These are phyloP conservation scores for Fusarium paranaense DNA, from an alignment of 2,329 filamentous ascomycete genomes.

Conservation along the genomic window DNA sequence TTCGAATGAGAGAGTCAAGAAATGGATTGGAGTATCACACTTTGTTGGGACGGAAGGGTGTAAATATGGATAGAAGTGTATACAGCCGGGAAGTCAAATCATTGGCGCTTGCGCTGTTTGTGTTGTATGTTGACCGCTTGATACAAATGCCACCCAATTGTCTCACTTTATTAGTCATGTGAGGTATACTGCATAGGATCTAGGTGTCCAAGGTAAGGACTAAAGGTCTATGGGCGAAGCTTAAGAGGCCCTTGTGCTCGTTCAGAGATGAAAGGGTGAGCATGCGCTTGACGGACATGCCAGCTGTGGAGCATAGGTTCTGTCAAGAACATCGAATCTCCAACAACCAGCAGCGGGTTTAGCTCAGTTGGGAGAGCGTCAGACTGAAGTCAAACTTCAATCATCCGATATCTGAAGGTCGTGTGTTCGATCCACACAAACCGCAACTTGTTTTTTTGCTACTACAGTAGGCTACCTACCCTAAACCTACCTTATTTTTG, in stretches of 20 bases:
- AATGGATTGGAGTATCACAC: neutral
- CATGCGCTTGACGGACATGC: neutral
- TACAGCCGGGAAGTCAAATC: no score
- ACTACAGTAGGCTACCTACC: neutral
- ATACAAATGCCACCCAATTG: no score
- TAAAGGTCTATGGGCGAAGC: neutral
- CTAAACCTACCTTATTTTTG: slow-evolving; percentile 23
- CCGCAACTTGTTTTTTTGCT: slow-evolving; percentile 19
- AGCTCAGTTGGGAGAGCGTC: slow-evolving; percentile 39
- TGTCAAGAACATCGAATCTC: neutral
- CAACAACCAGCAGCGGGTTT: slow-evolving; percentile 40
- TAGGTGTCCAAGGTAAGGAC: neutral
- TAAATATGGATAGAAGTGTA: neutral
- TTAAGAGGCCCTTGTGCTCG: neutral
- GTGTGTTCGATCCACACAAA: slow-evolving; percentile 48
- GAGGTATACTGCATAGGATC: neutral
- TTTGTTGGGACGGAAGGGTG: neutral
- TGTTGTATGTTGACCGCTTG: neutral
- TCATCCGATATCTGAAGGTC: slow-evolving; percentile 45
- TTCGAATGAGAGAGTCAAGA: no score
- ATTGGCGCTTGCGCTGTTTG: neutral
- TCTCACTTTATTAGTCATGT: neutral
- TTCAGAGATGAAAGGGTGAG: no score
- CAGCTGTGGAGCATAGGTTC: rapidly evolving
- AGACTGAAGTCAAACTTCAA: slow-evolving; percentile 41